A percentile compares a stretch with the other conserved stretches of the same genome.
phyloP scores from a whole-genome alignment of 768 basidiomycete species.

The Coprinopsis sp. region DNA sequence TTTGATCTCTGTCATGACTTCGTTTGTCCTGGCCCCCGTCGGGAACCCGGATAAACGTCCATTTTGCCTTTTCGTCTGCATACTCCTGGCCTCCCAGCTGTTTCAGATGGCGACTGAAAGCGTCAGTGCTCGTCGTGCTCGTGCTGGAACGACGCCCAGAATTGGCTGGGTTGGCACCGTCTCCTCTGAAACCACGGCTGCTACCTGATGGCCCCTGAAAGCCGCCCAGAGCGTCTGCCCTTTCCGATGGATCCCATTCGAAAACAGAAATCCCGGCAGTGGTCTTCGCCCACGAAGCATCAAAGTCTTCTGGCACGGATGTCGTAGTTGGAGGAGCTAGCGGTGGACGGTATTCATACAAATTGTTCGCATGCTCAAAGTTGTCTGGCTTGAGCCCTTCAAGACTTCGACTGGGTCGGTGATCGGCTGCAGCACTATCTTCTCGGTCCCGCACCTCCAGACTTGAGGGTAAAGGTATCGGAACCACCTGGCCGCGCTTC shows the following conservation, averaged over 20 bases:
- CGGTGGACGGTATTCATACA: slow-evolving; percentile 15
- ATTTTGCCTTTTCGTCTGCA: slow-evolving; percentile 38
- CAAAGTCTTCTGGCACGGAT: slow-evolving; percentile 35
- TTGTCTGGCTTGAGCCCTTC: slow-evolving; percentile 34
- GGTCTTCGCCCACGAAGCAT: slow-evolving; percentile 30
- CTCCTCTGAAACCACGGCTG: slow-evolving; percentile 18
- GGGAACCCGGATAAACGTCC: slow-evolving; percentile 57
- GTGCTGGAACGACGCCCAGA: slow-evolving; percentile 38
- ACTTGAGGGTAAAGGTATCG: slow-evolving; percentile 40
- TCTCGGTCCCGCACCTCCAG: slow-evolving; percentile 44
- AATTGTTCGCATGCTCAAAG: slow-evolving; percentile 4
- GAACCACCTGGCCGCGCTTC: slow-evolving; percentile 58
- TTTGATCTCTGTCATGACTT: slow-evolving; percentile 10
- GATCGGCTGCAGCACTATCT: slow-evolving; percentile 52
- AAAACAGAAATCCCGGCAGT: slow-evolving; percentile 18
- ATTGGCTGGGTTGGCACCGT: slow-evolving; percentile 17
- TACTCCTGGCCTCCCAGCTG: slow-evolving; percentile 46
- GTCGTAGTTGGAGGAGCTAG: slow-evolving; percentile 33
- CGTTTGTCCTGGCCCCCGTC: slow-evolving; percentile 23
- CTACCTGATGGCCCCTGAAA: slow-evolving; percentile 13
- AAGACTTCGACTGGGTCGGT: slow-evolving; percentile 57
- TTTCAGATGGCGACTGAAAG: slow-evolving; percentile 37
- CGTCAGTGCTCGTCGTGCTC: slow-evolving; percentile 36
- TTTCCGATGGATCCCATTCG: slow-evolving; percentile 18
- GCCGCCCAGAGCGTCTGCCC: slow-evolving; percentile 23